These are phyloP conservation scores for Tagetes patula DNA, from an alignment of 129 eudicot species.

Conservation along the genomic window DNA sequence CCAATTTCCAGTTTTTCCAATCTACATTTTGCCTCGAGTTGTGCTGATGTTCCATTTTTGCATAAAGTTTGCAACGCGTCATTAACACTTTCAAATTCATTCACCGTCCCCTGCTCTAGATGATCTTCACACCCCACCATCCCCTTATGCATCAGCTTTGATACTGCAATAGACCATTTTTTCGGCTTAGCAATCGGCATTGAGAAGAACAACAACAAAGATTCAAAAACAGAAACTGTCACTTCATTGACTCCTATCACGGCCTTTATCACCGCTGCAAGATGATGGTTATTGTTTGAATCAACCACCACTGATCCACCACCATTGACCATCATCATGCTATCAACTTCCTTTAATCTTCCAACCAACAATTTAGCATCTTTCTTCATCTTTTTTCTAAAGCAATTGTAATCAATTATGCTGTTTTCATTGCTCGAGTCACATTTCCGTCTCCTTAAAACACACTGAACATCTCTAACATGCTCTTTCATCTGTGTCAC, in stretches of 20 bases:
- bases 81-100: slow-evolving; percentile 20
- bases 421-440: slow-evolving; percentile 30
- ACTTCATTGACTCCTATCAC: slow-evolving; percentile 35
- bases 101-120: slow-evolving; percentile 9
- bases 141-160: slow-evolving; percentile 30
- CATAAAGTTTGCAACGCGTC: slow-evolving; percentile 19
- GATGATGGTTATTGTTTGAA: slow-evolving; percentile 12
- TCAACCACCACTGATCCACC: slow-evolving; percentile 21
- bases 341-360: slow-evolving; percentile 43
- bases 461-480: slow-evolving; percentile 43
- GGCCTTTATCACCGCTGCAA: slow-evolving; percentile 26
- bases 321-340: not conserved
- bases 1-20: slow-evolving; percentile 19
- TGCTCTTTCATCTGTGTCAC: slow-evolving; percentile 34
- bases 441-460: slow-evolving; percentile 41
- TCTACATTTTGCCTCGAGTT: slow-evolving; percentile 8
- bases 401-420: slow-evolving; percentile 23
- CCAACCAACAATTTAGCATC: slow-evolving; percentile 37
- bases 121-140: slow-evolving; percentile 25
- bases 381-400: slow-evolving; percentile 48
- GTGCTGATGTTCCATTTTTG: slow-evolving; percentile 8
- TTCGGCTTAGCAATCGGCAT: slow-evolving; percentile 28
- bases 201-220: slow-evolving; percentile 25
- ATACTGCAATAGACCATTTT: slow-evolving; percentile 27
- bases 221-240: slow-evolving; percentile 34